Base-by-base conservation (phyloP, 2,329 filamentous ascomycete species). In the Diaporthe humulicola region DNA sequence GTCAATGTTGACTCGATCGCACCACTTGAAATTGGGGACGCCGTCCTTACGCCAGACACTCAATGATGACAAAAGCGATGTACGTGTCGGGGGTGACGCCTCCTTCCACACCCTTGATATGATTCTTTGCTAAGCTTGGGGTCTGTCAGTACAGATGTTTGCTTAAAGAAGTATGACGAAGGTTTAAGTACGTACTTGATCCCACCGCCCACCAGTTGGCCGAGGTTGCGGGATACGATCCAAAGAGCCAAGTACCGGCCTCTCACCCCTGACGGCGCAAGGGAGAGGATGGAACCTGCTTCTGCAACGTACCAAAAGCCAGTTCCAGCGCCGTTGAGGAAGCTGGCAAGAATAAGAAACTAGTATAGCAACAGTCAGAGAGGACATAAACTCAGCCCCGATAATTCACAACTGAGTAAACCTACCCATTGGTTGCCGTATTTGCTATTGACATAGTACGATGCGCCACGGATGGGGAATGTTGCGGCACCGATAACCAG, bases 261-360 rank as follows among this genome's bases (percentile, higher is more conserved):
- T 71, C 86, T 85, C 25, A 86, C 83, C 30, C 84, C 82, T 0
- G 85, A 82, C 5, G 86, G 86, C 0, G 86, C 85, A 28, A 88
- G 82, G 0, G 86, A 86, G 85, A 88, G 87, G 77, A 88, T 87
- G 6, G 84, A 83, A 19, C 86, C 86, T 1, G 85, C 85, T 74
- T 88, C 86, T 0, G 86, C 86, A 12, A 88, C 86, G 74, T 88
- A 88, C 86, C 86, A 87, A 56, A 85, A 86, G 1, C 85, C 86
- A 9, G 83, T 85, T 6, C 85, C 84, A 14, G 84, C 79, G 2
- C 84, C 84, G 19, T 80, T 81, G 50, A 85, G 78, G 66, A 82
- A 82, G 52, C 83, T 83, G 12, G 83, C 82, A 9, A 85, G 78
- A 60, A 85, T 84, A n/a, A 85, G 82, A 67, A 85, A 85, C 83